Evolutionary conservation across 169 alveolate species (phyloP).

Genomic region (Plasmodium gonderi): DNA sequence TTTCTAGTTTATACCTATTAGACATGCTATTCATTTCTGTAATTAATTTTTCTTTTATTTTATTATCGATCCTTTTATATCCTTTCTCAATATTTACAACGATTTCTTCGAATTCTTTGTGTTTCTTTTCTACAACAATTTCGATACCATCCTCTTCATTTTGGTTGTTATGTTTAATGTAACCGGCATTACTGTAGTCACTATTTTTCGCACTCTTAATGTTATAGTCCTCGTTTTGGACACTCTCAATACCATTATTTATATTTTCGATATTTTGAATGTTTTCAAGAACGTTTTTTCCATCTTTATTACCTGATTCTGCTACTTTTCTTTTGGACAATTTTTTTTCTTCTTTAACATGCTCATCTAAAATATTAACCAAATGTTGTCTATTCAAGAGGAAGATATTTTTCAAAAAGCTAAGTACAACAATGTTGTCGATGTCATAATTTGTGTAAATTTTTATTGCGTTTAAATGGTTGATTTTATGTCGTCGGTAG

Average conservation of each 20-base stretch:
- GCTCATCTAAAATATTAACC: background rate
- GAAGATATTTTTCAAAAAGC: constrained; percentile 37
- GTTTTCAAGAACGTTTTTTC: background rate
- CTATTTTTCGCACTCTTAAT: background rate
- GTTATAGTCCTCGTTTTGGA: background rate
- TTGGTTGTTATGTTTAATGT: background rate
- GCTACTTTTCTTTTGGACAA: background rate
- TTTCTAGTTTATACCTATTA: background rate
- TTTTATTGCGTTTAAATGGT: constrained; percentile 13
- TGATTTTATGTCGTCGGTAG: constrained; percentile 24
- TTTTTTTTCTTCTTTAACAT: background rate
- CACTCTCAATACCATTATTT: background rate
- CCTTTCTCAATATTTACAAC: constrained; percentile 24
- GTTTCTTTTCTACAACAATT: constrained; percentile 17
- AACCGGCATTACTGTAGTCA: background rate
- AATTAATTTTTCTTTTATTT: background rate
- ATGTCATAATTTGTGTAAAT: constrained; percentile 31
- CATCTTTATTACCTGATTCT: background rate
- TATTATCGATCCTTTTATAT: background rate
- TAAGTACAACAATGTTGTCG: constrained; percentile 13
- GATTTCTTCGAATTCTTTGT: constrained; percentile 40
- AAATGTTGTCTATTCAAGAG: background rate
- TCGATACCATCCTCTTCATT: constrained; percentile 3
- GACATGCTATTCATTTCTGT: background rate
- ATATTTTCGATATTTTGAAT: background rate